A percentile compares a stretch with the other conserved stretches of the same genome.
These are phyloP conservation scores for Neurospora sp. DNA, from an alignment of 2,329 filamentous ascomycete species.

Conservation along the genomic window DNA sequence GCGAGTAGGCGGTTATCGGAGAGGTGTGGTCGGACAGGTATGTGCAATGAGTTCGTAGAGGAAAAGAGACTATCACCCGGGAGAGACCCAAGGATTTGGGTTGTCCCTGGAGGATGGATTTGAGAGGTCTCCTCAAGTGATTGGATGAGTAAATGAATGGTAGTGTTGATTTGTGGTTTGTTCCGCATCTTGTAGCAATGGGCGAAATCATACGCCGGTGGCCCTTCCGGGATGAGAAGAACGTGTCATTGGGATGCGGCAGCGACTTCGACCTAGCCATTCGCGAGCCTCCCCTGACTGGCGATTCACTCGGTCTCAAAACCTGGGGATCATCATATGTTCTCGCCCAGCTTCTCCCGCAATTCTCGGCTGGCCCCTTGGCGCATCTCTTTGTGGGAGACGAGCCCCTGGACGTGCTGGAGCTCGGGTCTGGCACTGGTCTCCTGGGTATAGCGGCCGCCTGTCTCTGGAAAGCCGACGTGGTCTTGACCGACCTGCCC, in stretches of 20 bases:
- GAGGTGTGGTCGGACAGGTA: constrained; percentile 68
- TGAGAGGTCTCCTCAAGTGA: neutral
- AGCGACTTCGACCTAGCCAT: constrained; percentile 55
- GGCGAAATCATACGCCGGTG: constrained; percentile 46
- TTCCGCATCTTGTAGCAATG: constrained; percentile 32
- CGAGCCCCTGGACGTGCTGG: constrained; percentile 42
- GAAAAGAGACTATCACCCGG: neutral
- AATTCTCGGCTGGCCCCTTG: constrained; percentile 32
- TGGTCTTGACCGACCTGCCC: constrained; percentile 74
- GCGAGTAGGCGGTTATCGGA: constrained; percentile 76
- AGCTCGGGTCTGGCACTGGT: constrained; percentile 84
- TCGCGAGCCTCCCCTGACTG: constrained; percentile 78
- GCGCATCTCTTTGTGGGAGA: constrained; percentile 34
- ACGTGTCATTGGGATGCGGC: too few relatives aligned
- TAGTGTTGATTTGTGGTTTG: neutral
- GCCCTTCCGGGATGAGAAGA: constrained; percentile 32
- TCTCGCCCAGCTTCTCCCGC: constrained; percentile 61
- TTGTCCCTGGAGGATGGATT: neutral
- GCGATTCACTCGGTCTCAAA: constrained; percentile 83
- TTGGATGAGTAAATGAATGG: neutral
- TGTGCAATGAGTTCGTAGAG: constrained; percentile 9
- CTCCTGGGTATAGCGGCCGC: constrained; percentile 83
- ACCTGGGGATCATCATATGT: constrained; percentile 92
- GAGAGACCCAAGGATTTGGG: neutral
- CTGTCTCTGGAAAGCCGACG: constrained; percentile 53